Conservation (phyloP, 1,284 basidiomycete species). For the Apiotrichum veenhuisii region DNA sequence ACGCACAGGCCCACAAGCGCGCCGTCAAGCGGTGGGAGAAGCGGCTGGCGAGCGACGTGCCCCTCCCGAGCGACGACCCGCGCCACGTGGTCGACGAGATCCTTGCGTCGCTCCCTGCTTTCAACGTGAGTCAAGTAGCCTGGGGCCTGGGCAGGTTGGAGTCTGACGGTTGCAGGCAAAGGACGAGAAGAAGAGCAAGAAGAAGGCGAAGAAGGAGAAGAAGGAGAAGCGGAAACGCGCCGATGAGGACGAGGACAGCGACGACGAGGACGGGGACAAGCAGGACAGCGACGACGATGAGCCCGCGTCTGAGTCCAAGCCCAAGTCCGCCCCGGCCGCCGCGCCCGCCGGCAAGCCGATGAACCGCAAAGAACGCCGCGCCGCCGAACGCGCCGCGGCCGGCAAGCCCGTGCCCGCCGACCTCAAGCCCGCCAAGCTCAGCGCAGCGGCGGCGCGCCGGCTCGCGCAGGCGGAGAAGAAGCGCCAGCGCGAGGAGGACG, state of each 20-base stretch:
- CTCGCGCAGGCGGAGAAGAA: conserved; percentile 8
- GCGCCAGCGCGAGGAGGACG: conserved; percentile 2
- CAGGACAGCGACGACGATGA: conserved; percentile 1
- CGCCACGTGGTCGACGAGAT: conserved; percentile 33
- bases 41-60: conserved; percentile 12
- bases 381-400: conserved; percentile 9
- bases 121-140: not conserved
- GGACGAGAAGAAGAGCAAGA: conserved; percentile 8
- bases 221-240: not conserved
- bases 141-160: no score
- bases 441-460: conserved; percentile 8
- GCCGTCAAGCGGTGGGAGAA: conserved; percentile 28
- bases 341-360: not conserved
- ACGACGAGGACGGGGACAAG: conserved; percentile 1
- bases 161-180: not conserved
- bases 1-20: conserved; percentile 30
- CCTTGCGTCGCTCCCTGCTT: conserved; percentile 13
- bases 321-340: not conserved
- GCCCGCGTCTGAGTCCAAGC: not conserved
- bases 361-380: conserved; percentile 19
- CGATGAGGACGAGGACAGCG: conserved; percentile 6
- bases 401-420: conserved; percentile 4
- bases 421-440: not conserved
- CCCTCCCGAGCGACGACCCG: conserved; percentile 21
- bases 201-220: conserved; percentile 5